These are phyloP conservation scores for Phenoliferia sp. DNA, from an alignment of 1,284 basidiomycete genomes.

Conservation along the genomic window DNA sequence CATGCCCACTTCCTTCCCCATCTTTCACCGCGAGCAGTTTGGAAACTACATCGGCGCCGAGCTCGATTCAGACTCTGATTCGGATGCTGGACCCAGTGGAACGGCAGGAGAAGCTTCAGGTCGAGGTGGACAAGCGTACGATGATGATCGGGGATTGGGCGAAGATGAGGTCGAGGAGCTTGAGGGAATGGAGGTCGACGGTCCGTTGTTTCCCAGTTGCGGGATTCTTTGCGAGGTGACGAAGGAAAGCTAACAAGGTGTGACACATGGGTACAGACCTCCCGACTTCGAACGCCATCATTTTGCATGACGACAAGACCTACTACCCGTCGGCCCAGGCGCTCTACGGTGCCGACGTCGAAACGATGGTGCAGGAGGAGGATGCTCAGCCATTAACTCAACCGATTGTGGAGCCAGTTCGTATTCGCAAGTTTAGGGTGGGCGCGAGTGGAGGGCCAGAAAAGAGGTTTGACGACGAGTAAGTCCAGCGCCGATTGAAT, in stretches of 20 bases:
- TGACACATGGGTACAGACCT: conserved; percentile 9
- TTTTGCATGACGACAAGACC: conserved; percentile 86
- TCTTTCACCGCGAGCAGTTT: conserved; percentile 47
- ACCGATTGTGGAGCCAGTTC: conserved; percentile 92
- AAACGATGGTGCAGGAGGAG: conserved; percentile 97
- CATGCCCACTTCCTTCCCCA: background rate
- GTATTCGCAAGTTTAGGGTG: conserved; percentile 83
- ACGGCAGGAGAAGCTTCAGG: conserved; percentile 29
- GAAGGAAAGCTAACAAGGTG: background rate
- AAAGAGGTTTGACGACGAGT: conserved; percentile 91
- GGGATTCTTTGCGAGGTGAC: background rate
- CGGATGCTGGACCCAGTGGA: conserved; percentile 55
- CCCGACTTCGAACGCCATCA: conserved; percentile 27
- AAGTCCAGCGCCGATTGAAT: conserved; percentile 39
- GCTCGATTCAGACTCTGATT: conserved; percentile 55
- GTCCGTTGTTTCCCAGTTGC: conserved; percentile 47
- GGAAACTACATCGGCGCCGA: conserved; percentile 94
- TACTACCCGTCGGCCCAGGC: conserved; percentile 93
- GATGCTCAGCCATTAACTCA: conserved; percentile 92
- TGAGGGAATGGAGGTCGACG: conserved; percentile 75
- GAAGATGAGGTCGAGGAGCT: conserved; percentile 49
- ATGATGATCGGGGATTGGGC: conserved; percentile 45
- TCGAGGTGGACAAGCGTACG: conserved; percentile 41
- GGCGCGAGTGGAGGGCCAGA: conserved; percentile 66
- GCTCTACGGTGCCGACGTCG: conserved; percentile 89